Base-by-base conservation (phyloP, 2,329 filamentous ascomycete species). In the Colletotrichum orbiculare region DNA sequence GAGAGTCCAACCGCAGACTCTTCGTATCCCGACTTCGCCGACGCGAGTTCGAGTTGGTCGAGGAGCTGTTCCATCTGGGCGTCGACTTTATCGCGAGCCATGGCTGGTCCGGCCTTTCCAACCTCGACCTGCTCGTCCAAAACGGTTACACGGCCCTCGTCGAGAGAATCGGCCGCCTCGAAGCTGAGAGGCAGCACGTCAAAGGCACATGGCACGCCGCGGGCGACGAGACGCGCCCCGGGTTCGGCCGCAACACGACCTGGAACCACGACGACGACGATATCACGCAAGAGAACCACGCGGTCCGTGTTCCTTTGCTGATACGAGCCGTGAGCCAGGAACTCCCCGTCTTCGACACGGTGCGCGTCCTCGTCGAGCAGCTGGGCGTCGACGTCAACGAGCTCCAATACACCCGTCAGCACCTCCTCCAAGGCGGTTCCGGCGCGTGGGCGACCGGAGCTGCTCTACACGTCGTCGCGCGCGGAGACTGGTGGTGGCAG, bases 261-360 rank as follows among this genome's bases (percentile, higher is more conserved):
- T 33, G 39, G 25, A 13, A 11, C n/a, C 52, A n/a, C 12, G 7
- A 15, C 17, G 11, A 54, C 9, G n/a, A 9, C n/a, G n/a, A 8
- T 15, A 17, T 17, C 6, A 7, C 15, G 2, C 17, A 17, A 17
- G 17, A n/a, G 43, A 46, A 46, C n/a, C 43, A 41, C 38, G 38
- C 11, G 11, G 17, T 17, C 17, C 17, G 12, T 3, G 11, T 34
- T 10, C 71, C 72, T 0, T 70, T 73, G 4, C 60, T 77, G 2
- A 42, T 71, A 6, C 50, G 69, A 3, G 76, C 76, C 25, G 73
- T 76, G 47, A 38, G 56, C 10, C 68, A 73, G 42, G 60, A 72
- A 4, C 60, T 76, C 8, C 78, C 78, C 8, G 76, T 78, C 42
- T 73, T 79, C 63, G 70, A 73, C 6, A 70, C 78, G 4, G 68